Evolutionary conservation across 768 basidiomycete genomes (phyloP).

Genomic region (Termitomyces heimii): DNA sequence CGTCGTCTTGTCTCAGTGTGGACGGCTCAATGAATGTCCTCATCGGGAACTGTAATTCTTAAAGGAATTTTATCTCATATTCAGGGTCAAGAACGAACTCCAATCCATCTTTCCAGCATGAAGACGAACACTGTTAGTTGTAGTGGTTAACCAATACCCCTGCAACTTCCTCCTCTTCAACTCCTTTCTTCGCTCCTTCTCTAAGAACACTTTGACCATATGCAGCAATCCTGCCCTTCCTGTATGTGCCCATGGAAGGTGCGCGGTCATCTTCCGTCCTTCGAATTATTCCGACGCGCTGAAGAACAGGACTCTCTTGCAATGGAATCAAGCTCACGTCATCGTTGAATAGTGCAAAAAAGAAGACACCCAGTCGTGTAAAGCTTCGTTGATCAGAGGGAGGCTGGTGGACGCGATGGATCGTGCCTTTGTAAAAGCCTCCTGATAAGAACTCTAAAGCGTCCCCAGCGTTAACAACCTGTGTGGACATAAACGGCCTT

Average conservation of each 20-base stretch:
- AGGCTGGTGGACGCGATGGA: constrained; percentile 45
- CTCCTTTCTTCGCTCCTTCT: constrained; percentile 25
- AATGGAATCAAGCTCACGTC: constrained; percentile 32
- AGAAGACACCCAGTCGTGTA: constrained; percentile 41
- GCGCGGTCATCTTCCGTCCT: constrained; percentile 28
- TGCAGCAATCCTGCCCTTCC: constrained; percentile 30
- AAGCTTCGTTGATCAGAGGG: constrained; percentile 37
- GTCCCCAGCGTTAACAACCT: constrained; percentile 44
- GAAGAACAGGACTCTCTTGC: constrained; percentile 36
- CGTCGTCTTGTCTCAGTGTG: no score
- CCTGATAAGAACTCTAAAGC: constrained; percentile 42
- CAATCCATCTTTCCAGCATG: no score
- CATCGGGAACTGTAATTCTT: no score
- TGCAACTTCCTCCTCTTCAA: constrained; percentile 40
- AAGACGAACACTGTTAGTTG: constrained; percentile 22
- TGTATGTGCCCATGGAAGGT: constrained; percentile 36
- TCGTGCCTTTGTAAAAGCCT: constrained; percentile 40
- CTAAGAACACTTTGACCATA: constrained; percentile 33
- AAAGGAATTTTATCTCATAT: no score
- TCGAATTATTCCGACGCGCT: constrained; percentile 27
- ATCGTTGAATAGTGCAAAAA: constrained; percentile 40
- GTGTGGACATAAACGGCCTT: not conserved
- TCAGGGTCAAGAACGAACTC: no score
- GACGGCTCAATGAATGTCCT: no score
- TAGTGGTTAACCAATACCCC: constrained; percentile 43